Conservation (phyloP, 306 rosid genomes). For the Benincasa hispida region DNA sequence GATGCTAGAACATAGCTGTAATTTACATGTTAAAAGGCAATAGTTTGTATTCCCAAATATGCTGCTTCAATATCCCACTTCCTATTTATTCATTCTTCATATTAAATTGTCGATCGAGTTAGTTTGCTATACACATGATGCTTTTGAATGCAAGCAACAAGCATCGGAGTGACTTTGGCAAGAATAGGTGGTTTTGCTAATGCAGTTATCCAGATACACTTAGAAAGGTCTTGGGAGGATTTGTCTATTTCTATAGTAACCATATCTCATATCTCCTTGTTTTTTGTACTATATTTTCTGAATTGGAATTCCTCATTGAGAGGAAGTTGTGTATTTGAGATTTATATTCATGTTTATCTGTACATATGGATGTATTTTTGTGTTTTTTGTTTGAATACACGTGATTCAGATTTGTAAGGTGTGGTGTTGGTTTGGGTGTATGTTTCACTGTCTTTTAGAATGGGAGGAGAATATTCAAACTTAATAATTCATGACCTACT, state of each 20-base stretch:
- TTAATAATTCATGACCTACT: background rate
- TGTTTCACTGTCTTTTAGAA: background rate
- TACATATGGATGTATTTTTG: background rate
- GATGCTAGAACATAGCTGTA: constrained; percentile 30
- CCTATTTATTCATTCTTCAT: constrained; percentile 6
- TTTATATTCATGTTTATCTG: background rate
- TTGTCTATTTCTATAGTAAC: background rate
- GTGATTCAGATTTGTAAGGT: background rate
- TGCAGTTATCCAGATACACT: background rate
- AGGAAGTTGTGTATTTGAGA: background rate
- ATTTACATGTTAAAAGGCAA: background rate
- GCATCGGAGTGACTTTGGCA: background rate
- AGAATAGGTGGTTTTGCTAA: background rate
- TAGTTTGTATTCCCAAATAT: background rate
- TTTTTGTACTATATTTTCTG: constrained; percentile 1
- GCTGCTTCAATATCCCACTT: background rate
- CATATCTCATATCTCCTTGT: background rate
- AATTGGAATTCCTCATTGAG: background rate
- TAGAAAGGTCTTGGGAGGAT: background rate
- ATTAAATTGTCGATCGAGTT: background rate
- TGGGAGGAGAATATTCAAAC: background rate
- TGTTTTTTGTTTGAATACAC: background rate
- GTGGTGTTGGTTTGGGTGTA: background rate
- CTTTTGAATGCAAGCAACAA: background rate
- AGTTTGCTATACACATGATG: background rate